A percentile compares a stretch with the other conserved stretches of the same genome.
These are phyloP conservation scores for Sclerotinia borealis DNA, from an alignment of 2,329 filamentous ascomycete genomes.

Conservation along the genomic window DNA sequence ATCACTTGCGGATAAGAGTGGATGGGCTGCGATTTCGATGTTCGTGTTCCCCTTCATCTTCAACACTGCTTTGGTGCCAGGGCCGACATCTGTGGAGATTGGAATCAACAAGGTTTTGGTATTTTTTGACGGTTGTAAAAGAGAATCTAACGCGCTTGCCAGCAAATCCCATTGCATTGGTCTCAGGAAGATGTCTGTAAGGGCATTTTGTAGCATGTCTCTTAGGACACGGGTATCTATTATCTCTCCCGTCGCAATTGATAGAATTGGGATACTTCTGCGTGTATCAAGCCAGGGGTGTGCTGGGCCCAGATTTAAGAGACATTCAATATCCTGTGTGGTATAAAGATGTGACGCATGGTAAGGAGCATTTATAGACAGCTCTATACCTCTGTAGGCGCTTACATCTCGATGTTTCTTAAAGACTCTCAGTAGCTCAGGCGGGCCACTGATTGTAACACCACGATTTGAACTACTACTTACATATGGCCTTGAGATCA, in stretches of 20 bases:
- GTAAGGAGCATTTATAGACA: neutral
- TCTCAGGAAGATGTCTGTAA: neutral
- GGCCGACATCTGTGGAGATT: neutral
- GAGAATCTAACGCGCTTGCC: neutral
- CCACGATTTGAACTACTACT: conserved; percentile 5
- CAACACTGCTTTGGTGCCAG: neutral
- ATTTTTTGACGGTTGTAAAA: neutral
- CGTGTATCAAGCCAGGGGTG: neutral
- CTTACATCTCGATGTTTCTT: neutral
- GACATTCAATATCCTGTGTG: neutral
- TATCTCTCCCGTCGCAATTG: neutral
- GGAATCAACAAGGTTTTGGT: neutral
- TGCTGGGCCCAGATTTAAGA: neutral
- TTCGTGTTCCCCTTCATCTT: neutral
- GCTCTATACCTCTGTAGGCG: neutral
- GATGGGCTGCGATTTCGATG: neutral
- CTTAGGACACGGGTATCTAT: too few relatives aligned
- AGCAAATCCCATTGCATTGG: neutral
- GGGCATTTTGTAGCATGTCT: neutral
- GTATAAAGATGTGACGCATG: neutral
- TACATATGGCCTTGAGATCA: conserved; percentile 4
- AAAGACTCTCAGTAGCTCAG: neutral
- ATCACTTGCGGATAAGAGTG: neutral
- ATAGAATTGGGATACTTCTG: neutral
- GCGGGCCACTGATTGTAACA: conserved; percentile 14